Evolutionary conservation across 177 flowering plant species (phyloP).

Genomic region (Telopea speciosissima): DNA sequence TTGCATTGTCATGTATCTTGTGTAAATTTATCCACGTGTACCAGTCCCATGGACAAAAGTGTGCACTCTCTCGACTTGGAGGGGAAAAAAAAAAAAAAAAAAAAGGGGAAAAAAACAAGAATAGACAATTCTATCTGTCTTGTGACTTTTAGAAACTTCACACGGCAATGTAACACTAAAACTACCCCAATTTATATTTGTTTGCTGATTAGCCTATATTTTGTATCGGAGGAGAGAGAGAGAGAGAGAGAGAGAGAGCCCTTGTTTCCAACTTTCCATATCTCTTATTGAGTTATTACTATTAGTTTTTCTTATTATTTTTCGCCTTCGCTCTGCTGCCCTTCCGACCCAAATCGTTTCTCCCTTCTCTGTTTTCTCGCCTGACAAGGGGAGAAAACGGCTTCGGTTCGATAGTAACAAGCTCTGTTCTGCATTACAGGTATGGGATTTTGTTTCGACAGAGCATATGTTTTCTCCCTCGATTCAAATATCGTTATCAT

Average conservation of each 20-base stretch:
- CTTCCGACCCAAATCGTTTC: not conserved
- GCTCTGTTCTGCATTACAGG: not conserved
- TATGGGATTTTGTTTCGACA: not conserved
- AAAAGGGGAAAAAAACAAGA: no score
- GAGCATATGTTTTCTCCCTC: not conserved
- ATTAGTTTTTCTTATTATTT: not conserved
- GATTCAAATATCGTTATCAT: not conserved
- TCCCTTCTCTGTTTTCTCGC: slow-evolving; percentile 1
- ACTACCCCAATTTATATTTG: no score
- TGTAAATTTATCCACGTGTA: no score
- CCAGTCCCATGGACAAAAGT: no score
- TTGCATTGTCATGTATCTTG: no score
- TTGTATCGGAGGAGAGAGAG: not conserved
- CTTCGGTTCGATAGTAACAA: not conserved
- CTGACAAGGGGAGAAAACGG: not conserved
- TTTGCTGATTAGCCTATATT: not conserved
- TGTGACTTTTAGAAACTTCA: no score
- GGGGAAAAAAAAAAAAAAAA: no score
- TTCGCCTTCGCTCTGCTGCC: not conserved
- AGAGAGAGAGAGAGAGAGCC: not conserved
- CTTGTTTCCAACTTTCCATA: slow-evolving; percentile 3
- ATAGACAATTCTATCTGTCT: no score
- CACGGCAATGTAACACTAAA: no score
- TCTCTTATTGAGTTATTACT: not conserved
- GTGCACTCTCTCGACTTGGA: no score